Evolutionary conservation across 2,329 filamentous ascomycete genomes (phyloP), one percentile per base, ranked within the genome.

Genomic region (Aspergillus jensenii): DNA sequence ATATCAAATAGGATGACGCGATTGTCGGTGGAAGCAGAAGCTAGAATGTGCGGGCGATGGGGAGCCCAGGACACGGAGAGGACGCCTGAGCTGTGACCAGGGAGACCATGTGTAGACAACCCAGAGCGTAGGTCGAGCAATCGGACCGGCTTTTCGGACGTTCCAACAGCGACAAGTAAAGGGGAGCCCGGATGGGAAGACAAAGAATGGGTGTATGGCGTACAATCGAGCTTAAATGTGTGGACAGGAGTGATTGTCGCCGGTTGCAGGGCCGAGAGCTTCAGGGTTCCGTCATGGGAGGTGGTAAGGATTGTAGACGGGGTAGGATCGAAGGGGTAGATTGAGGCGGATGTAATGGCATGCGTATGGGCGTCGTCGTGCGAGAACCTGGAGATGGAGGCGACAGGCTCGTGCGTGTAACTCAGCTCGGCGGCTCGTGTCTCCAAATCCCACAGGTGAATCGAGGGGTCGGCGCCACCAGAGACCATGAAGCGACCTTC

Each of bases 401-500:
- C 82, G 19, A 82, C 71, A 2, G 90, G 84, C 6, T 76, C 63
- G 48, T 78, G 70, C n/a, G 80, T 66, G 83, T 87, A 17, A 71
- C 81, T 67, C 81, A 81, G 37, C 72, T 73, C 60, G 60, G 72
- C 61, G 75, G 78, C 71, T 64, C 80, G 78, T 50, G 82, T 78
- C 67, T 96, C 90, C 6, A 97, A 83, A 74, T 97, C 88, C 93
- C 93, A 97, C 46, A 97, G 77, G 64, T 87, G 90, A 68, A 97
- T 86, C 1, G 89, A 90, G 9, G 90, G 90, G 70, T 96, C 91
- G 4, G 90, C 88, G 31, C 93, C 92, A 4, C 91, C 93, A 0
- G 93, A 96, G 2, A 96, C 76, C 61, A 97, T 82, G 64, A 90
- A 87, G 69, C 87, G 82, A 3, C 90, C 91, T 62, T 95, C 90